Conservation (phyloP, 2,329 filamentous ascomycete genomes). For the Talaromyces funiculosus region DNA sequence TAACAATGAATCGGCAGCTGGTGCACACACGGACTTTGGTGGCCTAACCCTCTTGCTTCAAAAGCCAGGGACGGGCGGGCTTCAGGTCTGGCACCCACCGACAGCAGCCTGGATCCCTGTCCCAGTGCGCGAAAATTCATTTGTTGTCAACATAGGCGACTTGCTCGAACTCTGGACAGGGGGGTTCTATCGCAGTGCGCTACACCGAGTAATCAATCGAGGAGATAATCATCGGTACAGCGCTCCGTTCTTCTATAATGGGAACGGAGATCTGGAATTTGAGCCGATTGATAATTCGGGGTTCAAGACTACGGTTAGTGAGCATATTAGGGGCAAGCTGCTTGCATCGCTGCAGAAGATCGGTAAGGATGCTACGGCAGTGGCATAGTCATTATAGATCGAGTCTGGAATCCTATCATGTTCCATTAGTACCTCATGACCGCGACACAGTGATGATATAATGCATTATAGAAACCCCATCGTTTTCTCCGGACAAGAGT, state of each 20-base stretch:
- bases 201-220: slow-evolving; percentile 53
- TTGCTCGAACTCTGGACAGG: slow-evolving; percentile 49
- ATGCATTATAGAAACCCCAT: no score
- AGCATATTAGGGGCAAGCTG: background rate
- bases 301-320: background rate
- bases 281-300: background rate
- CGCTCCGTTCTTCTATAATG: slow-evolving; percentile 52
- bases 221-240: slow-evolving; percentile 49
- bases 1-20: background rate
- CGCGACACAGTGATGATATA: no score
- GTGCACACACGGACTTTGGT: background rate
- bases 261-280: slow-evolving; percentile 43
- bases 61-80: slow-evolving; percentile 42
- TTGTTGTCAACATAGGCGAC: slow-evolving; percentile 50
- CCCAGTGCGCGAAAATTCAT: slow-evolving; percentile 41
- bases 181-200: slow-evolving; percentile 48
- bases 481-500: no score
- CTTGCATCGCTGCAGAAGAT: background rate
- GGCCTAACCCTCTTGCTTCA: slow-evolving; percentile 39
- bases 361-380: background rate
- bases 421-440: no score
- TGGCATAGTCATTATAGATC: background rate
- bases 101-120: slow-evolving; percentile 44
- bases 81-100: slow-evolving; percentile 47
- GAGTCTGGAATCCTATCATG: no score